phyloP scores from a whole-genome alignment of 257 asterid species.

The Lycium ferocissimum region DNA sequence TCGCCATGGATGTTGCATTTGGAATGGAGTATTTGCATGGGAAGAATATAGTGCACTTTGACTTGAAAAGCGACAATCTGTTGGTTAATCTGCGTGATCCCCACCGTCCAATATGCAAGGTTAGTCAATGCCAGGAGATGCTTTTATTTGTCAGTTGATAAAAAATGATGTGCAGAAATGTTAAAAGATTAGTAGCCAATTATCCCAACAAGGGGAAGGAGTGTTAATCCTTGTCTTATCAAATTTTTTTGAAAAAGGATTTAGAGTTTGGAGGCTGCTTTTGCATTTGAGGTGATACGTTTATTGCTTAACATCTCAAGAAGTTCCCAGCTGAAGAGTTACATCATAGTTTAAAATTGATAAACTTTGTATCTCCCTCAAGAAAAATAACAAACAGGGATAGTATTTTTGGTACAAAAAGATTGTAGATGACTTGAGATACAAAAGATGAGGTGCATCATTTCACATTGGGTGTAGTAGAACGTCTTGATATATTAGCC shows the following conservation, averaged over 20 bases:
- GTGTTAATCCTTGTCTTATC: background rate
- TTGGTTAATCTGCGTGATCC: constrained; percentile 99
- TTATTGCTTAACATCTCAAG: background rate
- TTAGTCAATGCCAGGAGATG: constrained; percentile 37
- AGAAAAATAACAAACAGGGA: background rate
- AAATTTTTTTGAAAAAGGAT: background rate
- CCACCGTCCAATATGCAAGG: constrained; percentile 99
- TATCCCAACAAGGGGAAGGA: background rate
- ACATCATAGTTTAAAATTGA: background rate
- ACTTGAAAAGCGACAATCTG: constrained; percentile 94
- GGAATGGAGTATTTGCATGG: constrained; percentile 99
- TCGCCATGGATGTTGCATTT: constrained; percentile 96
- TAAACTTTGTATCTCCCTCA: background rate
- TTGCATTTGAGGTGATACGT: background rate
- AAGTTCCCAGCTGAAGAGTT: background rate
- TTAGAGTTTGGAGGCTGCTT: constrained; percentile 14
- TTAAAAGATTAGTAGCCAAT: background rate
- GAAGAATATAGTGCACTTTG: constrained; percentile 93
- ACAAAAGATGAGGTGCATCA: background rate
- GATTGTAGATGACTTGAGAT: background rate
- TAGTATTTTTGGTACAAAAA: background rate
- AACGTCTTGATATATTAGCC: background rate
- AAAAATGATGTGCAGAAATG: constrained; percentile 9
- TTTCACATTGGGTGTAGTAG: constrained; percentile 15
- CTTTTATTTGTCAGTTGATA: constrained; percentile 12